A percentile compares a stretch with the other conserved stretches of the same genome.
phyloP scores from a whole-genome alignment of 78 protist species.

The Bodo saltans region DNA sequence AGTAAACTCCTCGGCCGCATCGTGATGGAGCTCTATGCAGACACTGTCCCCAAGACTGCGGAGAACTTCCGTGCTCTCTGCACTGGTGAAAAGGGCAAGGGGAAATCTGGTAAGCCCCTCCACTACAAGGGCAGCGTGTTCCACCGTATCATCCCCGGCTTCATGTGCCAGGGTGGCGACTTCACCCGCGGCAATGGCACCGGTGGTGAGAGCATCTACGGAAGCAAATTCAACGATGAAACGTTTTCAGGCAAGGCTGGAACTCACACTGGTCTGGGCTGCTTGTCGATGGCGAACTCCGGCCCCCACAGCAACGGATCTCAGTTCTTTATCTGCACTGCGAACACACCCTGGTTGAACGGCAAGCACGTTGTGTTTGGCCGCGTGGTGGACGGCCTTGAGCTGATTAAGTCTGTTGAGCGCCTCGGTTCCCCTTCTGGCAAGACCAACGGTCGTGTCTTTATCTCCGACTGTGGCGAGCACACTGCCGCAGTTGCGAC shows the following conservation, averaged over 20 bases:
- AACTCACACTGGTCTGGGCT: constrained; percentile 60
- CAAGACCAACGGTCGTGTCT: constrained; percentile 16
- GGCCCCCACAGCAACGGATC: constrained; percentile 92
- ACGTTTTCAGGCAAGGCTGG: constrained; percentile 60
- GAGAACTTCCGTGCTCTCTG: constrained; percentile 83
- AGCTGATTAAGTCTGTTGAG: constrained; percentile 50
- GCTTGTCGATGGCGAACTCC: constrained; percentile 80
- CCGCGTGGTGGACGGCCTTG: constrained; percentile 56
- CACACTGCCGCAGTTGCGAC: background rate
- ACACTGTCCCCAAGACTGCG: constrained; percentile 84
- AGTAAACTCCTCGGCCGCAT: constrained; percentile 75
- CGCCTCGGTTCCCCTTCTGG: constrained; percentile 33
- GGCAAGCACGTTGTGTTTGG: constrained; percentile 97
- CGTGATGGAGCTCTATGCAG: constrained; percentile 82
- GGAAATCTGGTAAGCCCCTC: constrained; percentile 54
- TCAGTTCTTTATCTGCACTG: constrained; percentile 86
- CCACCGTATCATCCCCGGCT: constrained; percentile 88
- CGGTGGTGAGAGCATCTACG: constrained; percentile 77
- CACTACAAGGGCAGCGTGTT: constrained; percentile 81
- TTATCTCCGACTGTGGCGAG: background rate
- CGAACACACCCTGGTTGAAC: constrained; percentile 82
- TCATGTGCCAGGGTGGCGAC: constrained; percentile 92
- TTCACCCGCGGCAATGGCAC: constrained; percentile 68
- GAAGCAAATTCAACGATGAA: constrained; percentile 86
- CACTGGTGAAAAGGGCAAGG: constrained; percentile 75